phyloP scores from a whole-genome alignment of 2,329 filamentous ascomycete genomes.

The Emmonsia crescens region DNA sequence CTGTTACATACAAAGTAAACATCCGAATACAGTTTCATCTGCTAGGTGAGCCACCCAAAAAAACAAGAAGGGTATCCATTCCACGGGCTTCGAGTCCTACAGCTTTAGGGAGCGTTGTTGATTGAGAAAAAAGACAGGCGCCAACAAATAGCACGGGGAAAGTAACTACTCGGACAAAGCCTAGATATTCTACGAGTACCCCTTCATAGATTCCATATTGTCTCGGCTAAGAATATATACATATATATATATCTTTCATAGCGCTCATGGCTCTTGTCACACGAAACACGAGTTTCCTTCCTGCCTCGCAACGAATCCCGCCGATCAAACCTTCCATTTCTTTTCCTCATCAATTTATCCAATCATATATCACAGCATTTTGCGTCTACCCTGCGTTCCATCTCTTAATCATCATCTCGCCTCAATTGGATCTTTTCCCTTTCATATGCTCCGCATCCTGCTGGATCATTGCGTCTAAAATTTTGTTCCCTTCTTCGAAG shows the following conservation, averaged over 20 bases:
- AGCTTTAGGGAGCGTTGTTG: neutral
- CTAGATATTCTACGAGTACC: neutral
- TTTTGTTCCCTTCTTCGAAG: slow-evolving; percentile 15
- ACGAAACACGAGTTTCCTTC: neutral
- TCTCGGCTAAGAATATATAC: neutral
- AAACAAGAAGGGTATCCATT: neutral
- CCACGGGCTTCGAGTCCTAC: neutral
- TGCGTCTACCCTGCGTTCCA: neutral
- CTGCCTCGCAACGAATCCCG: neutral
- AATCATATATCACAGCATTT: neutral
- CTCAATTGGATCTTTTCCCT: neutral
- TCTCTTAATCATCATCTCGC: neutral
- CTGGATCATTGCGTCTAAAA: slow-evolving; percentile 12
- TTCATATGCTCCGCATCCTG: neutral
- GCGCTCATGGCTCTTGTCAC: neutral
- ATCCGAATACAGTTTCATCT: neutral
- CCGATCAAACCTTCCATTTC: neutral
- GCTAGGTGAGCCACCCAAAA: neutral
- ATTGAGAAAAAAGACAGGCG: neutral
- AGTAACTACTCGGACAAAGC: neutral
- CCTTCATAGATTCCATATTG: neutral
- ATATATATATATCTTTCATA: neutral
- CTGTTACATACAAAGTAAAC: neutral
- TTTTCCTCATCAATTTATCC: neutral
- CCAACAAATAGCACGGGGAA: neutral